A percentile compares a stretch with the other conserved stretches of the same genome.
phyloP scores from a whole-genome alignment of 805 yeast species.

The Candida dajiaensis region DNA sequence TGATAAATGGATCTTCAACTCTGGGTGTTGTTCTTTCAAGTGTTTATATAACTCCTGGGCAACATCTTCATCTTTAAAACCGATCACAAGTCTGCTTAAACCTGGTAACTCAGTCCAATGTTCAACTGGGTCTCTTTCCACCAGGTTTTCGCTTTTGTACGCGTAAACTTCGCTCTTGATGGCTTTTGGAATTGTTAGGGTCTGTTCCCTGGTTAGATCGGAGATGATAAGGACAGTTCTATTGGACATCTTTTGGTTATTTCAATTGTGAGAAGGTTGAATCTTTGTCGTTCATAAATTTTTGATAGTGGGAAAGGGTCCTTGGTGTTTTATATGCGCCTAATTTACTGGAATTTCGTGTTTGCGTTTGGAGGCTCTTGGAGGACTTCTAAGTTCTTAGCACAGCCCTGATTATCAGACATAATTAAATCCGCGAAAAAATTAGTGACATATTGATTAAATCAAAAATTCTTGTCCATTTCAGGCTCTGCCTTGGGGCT shows the following conservation, averaged over 20 bases:
- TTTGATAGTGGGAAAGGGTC: too few species aligned
- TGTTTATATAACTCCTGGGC: conserved; percentile 20
- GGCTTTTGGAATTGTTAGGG: conserved; percentile 13
- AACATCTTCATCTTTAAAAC: conserved; percentile 23
- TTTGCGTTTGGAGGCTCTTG: too few species aligned
- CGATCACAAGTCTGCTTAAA: conserved; percentile 37
- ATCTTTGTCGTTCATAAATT: too few species aligned
- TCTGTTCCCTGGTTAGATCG: conserved; percentile 16
- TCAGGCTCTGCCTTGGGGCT: too few species aligned
- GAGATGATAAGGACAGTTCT: conserved; percentile 20
- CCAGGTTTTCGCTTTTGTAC: conserved; percentile 3
- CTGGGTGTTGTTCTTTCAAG: conserved; percentile 15
- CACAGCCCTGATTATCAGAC: too few species aligned
- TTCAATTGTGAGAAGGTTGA: too few species aligned
- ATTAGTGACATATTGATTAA: too few species aligned
- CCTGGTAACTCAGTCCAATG: conserved; percentile 36
- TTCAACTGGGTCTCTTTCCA: conserved; percentile 7
- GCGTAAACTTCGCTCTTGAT: conserved; percentile 13
- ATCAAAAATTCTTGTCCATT: too few species aligned
- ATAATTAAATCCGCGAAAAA: too few species aligned
- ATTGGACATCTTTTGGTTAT: background rate
- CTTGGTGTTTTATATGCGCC: too few species aligned
- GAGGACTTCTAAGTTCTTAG: too few species aligned
- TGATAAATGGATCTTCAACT: conserved; percentile 26
- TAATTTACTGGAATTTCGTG: too few species aligned